Conservation (phyloP, 495 filamentous ascomycete species). For the Terfezia boudieri region DNA sequence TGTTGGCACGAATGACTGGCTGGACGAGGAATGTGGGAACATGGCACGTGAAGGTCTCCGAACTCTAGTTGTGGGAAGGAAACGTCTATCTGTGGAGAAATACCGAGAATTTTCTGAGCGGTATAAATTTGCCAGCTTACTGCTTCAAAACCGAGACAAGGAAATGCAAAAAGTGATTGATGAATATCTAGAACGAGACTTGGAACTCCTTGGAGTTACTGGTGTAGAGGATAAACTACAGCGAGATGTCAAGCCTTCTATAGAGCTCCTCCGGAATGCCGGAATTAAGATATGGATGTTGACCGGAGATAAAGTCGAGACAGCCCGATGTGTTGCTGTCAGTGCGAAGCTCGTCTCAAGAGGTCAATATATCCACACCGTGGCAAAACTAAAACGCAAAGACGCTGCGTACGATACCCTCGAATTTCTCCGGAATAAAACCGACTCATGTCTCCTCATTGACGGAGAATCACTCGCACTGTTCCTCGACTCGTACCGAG, state of each 20-base stretch:
- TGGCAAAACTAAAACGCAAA: slow-evolving; percentile 58
- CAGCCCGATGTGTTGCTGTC: slow-evolving; percentile 87
- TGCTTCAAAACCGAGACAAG: slow-evolving; percentile 53
- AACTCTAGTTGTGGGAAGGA: slow-evolving; percentile 82
- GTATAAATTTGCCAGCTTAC: slow-evolving; percentile 60
- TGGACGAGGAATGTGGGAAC: slow-evolving; percentile 94
- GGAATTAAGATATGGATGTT: slow-evolving; percentile 99
- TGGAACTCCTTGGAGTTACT: slow-evolving; percentile 86
- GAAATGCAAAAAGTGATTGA: slow-evolving; percentile 59
- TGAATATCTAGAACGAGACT: slow-evolving; percentile 63
- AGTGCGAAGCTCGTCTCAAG: slow-evolving; percentile 83
- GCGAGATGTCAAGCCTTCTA: slow-evolving; percentile 75
- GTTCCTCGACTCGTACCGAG: slow-evolving; percentile 57
- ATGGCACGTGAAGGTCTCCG: slow-evolving; percentile 94
- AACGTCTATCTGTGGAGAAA: slow-evolving; percentile 47
- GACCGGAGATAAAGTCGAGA: slow-evolving; percentile 97
- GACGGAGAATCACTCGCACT: slow-evolving; percentile 76
- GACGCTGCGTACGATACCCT: slow-evolving; percentile 65
- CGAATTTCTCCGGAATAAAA: slow-evolving; percentile 67
- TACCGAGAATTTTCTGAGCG: slow-evolving; percentile 55
- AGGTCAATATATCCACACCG: slow-evolving; percentile 88
- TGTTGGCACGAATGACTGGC: slow-evolving; percentile 88
- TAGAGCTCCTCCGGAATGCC: slow-evolving; percentile 88
- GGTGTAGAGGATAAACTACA: slow-evolving; percentile 96
- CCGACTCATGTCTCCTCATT: slow-evolving; percentile 74